These are phyloP conservation scores for Epichloe coenophiala DNA, from an alignment of 2,329 filamentous ascomycete species.

Conservation along the genomic window DNA sequence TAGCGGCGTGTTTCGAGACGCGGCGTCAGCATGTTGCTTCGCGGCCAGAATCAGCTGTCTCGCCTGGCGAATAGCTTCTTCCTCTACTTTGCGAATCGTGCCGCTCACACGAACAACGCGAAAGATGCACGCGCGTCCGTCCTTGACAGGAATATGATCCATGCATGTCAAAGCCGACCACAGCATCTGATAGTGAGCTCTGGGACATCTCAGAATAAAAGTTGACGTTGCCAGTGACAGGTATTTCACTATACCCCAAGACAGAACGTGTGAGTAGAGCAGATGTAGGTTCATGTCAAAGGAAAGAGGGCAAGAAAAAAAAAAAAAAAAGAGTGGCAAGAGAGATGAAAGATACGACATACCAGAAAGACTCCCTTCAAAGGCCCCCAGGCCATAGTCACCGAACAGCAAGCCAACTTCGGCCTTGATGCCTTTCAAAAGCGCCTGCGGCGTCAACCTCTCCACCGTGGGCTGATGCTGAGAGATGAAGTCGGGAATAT, in stretches of 20 bases:
- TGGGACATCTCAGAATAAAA: constrained; percentile 73
- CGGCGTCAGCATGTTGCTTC: constrained; percentile 25
- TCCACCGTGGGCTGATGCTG: constrained; percentile 71
- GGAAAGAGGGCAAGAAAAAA: not conserved
- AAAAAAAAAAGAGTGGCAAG: not conserved
- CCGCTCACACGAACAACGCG: constrained; percentile 79
- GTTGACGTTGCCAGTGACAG: constrained; percentile 85
- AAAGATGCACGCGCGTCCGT: constrained; percentile 58
- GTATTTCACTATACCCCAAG: constrained; percentile 61
- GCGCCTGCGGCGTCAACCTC: constrained; percentile 48
- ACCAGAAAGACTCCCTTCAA: constrained; percentile 58
- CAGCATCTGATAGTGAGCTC: constrained; percentile 71
- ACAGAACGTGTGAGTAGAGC: not conserved
- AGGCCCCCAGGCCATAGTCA: constrained; percentile 71
- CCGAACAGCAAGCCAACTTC: constrained; percentile 66
- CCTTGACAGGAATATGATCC: constrained; percentile 48
- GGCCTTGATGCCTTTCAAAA: constrained; percentile 57
- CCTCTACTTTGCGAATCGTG: constrained; percentile 83
- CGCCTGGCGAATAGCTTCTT: constrained; percentile 73
- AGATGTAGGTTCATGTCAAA: constrained; percentile 1
- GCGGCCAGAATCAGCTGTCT: constrained; percentile 57
- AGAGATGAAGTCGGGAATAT: constrained; percentile 48
- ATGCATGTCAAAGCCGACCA: constrained; percentile 84
- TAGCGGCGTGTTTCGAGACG: constrained; percentile 9
- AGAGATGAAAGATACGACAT: constrained; percentile 8